Base-by-base conservation (phyloP, 192 early-diverging fungal species). In the Umbelopsis sp. region DNA sequence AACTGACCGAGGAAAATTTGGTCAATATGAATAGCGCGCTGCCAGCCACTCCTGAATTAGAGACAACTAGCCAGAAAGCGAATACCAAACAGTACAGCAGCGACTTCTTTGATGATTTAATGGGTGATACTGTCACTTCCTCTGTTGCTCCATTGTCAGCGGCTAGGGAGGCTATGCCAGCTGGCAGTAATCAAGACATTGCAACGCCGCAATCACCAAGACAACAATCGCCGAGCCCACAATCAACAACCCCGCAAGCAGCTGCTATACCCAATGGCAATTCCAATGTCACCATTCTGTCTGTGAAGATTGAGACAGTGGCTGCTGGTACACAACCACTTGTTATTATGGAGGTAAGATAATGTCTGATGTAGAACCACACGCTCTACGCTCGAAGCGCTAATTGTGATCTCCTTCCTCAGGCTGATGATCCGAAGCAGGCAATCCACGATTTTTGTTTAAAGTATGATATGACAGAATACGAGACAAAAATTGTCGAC, bases 231-330 rank as follows among this genome's bases (percentile, higher is more conserved):
- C 37, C 10, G 37, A 41, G 7, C 5, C 37, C 10, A 10, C 37
- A 41, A 41, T 41, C 37, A 41, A 1, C 37, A 41, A 41, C 2
- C 5, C 10, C 37, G 37, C 37, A 41, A 10, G 37, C 10, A 6
- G 37, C 37, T 6, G 5, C 37, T 22, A 25, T 25, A 52, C 55
- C 55, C 13, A 61, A 12, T 11, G 16, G 33, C 11, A 52, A 52
- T 9, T 25, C 51, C 51, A 61, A 25, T 35, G 30, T 35, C 13
- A 25, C 33, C 30, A 30, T 61, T 35, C 15, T 61, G 3, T 61
- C 55, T 61, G 55, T 61, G 55, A 22, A 61, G 25, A 61, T 61
- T 18, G 55, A 61, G 30, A 61, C 55, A 1, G 55, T 61, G 3
- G 30, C 0, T 61, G 27, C 55, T 2, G 55, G 55, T 16, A 61